Percentiles rank a stretch among this genome's conserved stretches.
Conservation (phyloP, 441 rosid species). For the Gossypium gossypioides region DNA sequence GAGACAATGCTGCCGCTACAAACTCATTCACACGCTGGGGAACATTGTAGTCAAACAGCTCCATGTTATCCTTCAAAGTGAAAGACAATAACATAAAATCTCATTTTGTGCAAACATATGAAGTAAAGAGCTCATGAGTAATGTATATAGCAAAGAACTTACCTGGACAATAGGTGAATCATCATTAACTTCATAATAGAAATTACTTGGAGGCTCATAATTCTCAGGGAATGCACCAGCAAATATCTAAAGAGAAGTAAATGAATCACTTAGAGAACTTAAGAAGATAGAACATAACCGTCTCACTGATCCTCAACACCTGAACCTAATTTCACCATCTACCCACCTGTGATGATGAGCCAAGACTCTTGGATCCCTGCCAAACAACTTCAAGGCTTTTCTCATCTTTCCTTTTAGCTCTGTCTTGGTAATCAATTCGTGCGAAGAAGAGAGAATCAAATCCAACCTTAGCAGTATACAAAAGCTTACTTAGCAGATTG, state of each 20-base stretch:
- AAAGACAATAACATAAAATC: constrained; percentile 10
- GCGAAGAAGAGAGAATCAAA: constrained; percentile 43
- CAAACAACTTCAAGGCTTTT: constrained; percentile 46
- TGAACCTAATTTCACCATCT: background rate
- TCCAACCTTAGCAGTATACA: constrained; percentile 30
- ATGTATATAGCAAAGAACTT: constrained; percentile 5
- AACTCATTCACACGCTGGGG: constrained; percentile 34
- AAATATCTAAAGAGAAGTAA: constrained; percentile 31
- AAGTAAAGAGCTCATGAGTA: background rate
- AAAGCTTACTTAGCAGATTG: constrained; percentile 6
- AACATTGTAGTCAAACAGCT: constrained; percentile 47
- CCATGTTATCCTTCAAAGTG: constrained; percentile 31
- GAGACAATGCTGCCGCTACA: constrained; percentile 39
- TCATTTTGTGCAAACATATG: constrained; percentile 1
- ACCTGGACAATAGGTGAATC: constrained; percentile 46
- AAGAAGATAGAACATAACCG: background rate
- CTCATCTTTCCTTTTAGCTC: constrained; percentile 36
- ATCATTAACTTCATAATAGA: constrained; percentile 40
- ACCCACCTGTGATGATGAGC: constrained; percentile 46
- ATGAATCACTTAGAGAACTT: background rate
- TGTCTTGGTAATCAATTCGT: constrained; percentile 48
- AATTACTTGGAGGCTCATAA: constrained; percentile 43
- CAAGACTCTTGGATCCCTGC: constrained; percentile 45
- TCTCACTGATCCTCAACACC: background rate
- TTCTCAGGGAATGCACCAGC: constrained; percentile 44